phyloP scores from a whole-genome alignment of 495 filamentous ascomycete genomes.

The Podospora pseudoanserina region DNA sequence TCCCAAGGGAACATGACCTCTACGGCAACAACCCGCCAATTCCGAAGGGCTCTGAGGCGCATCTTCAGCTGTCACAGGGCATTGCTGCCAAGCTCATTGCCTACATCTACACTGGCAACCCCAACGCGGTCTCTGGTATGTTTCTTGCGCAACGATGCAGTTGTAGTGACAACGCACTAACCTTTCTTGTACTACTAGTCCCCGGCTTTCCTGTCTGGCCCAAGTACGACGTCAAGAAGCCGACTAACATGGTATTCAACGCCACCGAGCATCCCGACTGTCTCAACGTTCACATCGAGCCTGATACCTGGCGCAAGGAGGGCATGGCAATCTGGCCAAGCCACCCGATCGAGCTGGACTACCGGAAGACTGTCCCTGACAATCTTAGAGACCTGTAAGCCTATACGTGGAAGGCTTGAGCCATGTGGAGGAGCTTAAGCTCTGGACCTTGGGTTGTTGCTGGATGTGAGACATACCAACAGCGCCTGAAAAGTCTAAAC shows the following conservation, averaged over 20 bases:
- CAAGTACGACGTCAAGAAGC: conserved; percentile 5
- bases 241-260: conserved; percentile 11
- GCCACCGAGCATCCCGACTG: conserved; percentile 7
- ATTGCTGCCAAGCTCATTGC: conserved; percentile 9
- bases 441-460: too few relatives aligned
- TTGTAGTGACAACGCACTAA: background rate
- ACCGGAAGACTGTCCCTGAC: background rate
- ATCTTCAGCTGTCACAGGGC: background rate
- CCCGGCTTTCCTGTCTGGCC: conserved; percentile 9
- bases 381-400: background rate
- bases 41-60: background rate
- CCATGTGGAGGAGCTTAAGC: too few relatives aligned
- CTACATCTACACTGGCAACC: conserved; percentile 10
- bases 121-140: conserved; percentile 9
- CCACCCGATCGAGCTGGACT: background rate
- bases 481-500: too few relatives aligned
- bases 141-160: background rate
- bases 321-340: conserved; percentile 7
- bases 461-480: too few relatives aligned
- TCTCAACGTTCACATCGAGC: conserved; percentile 12
- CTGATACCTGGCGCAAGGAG: conserved; percentile 14
- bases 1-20: conserved; percentile 3
- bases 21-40: conserved; percentile 8
- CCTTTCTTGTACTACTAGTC: background rate
- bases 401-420: background rate